Evolutionary conservation across 2,329 filamentous ascomycete species (phyloP).

Genomic region (Alternaria ventricosa): DNA sequence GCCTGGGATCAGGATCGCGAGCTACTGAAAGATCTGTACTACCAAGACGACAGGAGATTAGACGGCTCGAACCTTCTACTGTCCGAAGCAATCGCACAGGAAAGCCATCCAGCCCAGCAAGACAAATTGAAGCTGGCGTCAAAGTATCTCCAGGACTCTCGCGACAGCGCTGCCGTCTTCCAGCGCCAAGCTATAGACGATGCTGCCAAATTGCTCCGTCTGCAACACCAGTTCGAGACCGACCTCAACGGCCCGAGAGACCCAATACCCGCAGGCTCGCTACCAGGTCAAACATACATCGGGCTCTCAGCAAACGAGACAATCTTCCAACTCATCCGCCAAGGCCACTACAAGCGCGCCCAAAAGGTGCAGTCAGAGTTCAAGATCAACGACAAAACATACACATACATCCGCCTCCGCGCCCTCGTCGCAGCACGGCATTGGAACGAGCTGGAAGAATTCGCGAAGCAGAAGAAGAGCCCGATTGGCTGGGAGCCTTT

Average conservation of each 20-base stretch:
- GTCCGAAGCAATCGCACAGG: slow-evolving; percentile 78
- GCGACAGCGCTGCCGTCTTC: slow-evolving; percentile 72
- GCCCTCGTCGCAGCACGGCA: slow-evolving; percentile 89
- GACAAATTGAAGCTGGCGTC: slow-evolving; percentile 90
- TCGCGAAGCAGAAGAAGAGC: slow-evolving; percentile 77
- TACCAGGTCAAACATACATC: slow-evolving; percentile 64
- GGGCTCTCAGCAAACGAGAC: slow-evolving; percentile 91
- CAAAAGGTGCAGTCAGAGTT: slow-evolving; percentile 91
- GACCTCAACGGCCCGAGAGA: slow-evolving; percentile 67
- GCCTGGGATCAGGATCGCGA: slow-evolving; percentile 80
- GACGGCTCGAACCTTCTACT: slow-evolving; percentile 90
- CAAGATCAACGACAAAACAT: slow-evolving; percentile 87
- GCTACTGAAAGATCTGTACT: slow-evolving; percentile 93
- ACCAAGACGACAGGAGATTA: slow-evolving; percentile 89
- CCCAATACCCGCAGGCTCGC: slow-evolving; percentile 45
- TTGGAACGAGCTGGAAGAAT: slow-evolving; percentile 91
- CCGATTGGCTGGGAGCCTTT: slow-evolving; percentile 99
- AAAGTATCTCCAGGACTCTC: slow-evolving; percentile 82
- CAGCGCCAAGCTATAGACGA: slow-evolving; percentile 81
- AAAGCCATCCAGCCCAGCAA: slow-evolving; percentile 70
- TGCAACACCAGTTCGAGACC: slow-evolving; percentile 85
- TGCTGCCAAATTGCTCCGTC: slow-evolving; percentile 76
- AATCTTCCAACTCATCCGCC: slow-evolving; percentile 82
- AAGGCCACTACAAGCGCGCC: slow-evolving; percentile 83
- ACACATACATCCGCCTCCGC: slow-evolving; percentile 84